Evolutionary conservation across 1,284 basidiomycete species (phyloP), one percentile per base, ranked within the genome.

Genomic region (Microbotryum lychnidis-dioicae): DNA sequence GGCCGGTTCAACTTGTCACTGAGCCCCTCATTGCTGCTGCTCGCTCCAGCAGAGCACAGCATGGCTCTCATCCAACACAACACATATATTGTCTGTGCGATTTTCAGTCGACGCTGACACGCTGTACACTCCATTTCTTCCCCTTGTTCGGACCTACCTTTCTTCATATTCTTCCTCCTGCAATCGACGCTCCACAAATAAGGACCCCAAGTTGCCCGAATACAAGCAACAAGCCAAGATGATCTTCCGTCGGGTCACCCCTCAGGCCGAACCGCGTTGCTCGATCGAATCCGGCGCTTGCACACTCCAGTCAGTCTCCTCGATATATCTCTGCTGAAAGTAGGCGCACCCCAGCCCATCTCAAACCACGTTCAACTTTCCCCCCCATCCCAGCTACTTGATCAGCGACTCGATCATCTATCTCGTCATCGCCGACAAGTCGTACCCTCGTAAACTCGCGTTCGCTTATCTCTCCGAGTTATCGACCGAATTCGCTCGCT

Each of bases 201-300:
- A 60, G 64, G 73, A 61, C 68, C 73, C 87, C 73, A 83, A 87
- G 62, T 80, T 98, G 54, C 89, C 92, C 71, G 94, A 97, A 77
- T 91, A 97, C 82, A 98, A 97, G 76, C 94, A 97, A 72, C 94
- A 98, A 75, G 86, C 92, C 54, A 98, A 98, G 77, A 83, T 97
- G 71, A 87, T 99, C 73, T 96, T 97, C 75, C 83, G 93, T 61
- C 85, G 94, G 53, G 86, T 99, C 74, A 90, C 87, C 42, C 84
- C 91, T 47, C 91, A 94, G 73, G 87, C 90, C 23, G 96, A 98
- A 75, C 90, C 92, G 18, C 83, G 88, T 37, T 97, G 94, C 77
- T 96, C 91, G 10, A 98, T 99, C 73, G 96, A 98, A 76, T 93
- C 89, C 68, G 93, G 92, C 2, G 83, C 84, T 67, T 94, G 92